Percentiles rank a stretch among this genome's conserved stretches.
phyloP scores from a whole-genome alignment of 2,329 filamentous ascomycete genomes.

The Chrysosporium keratinophilum region DNA sequence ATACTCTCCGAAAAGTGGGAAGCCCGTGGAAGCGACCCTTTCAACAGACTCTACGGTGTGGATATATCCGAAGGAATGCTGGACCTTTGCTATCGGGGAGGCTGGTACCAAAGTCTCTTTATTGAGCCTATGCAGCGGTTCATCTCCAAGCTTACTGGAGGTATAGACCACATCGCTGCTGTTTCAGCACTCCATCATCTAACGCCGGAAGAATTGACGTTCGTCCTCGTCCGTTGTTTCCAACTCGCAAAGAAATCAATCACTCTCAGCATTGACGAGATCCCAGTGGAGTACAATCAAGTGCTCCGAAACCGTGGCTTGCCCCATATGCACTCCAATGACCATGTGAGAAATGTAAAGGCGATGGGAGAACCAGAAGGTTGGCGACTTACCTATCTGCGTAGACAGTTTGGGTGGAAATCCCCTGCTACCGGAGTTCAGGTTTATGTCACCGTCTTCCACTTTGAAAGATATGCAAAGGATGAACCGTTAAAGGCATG shows the following conservation, averaged over 20 bases:
- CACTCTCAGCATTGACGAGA: slow-evolving; percentile 16
- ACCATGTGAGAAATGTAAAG: slow-evolving; percentile 8
- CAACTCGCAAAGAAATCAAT: slow-evolving; percentile 18
- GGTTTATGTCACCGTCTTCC: slow-evolving; percentile 9
- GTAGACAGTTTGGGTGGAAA: slow-evolving; percentile 10
- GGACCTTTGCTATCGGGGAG: slow-evolving; percentile 10
- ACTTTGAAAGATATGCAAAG: slow-evolving; percentile 7
- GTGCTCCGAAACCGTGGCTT: not conserved
- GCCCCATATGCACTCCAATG: slow-evolving; percentile 4
- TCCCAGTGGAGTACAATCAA: slow-evolving; percentile 15
- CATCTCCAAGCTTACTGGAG: slow-evolving; percentile 5
- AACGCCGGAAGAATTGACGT: slow-evolving; percentile 16
- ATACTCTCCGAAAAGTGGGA: slow-evolving; percentile 11
- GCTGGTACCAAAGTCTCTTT: slow-evolving; percentile 14
- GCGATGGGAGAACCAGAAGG: slow-evolving; percentile 6
- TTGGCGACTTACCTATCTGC: slow-evolving; percentile 7
- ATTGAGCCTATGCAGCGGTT: slow-evolving; percentile 15
- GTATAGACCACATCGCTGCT: slow-evolving; percentile 18
- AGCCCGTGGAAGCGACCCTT: slow-evolving; percentile 4
- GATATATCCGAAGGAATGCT: slow-evolving; percentile 14
- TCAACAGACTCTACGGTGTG: slow-evolving; percentile 9
- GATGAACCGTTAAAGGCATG: not conserved
- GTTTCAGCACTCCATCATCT: slow-evolving; percentile 16
- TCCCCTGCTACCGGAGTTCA: slow-evolving; percentile 8
- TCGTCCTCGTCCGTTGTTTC: slow-evolving; percentile 19